These are phyloP conservation scores for Cryptosporidium meleagridis DNA, from an alignment of 169 alveolate species.

Conservation along the genomic window DNA sequence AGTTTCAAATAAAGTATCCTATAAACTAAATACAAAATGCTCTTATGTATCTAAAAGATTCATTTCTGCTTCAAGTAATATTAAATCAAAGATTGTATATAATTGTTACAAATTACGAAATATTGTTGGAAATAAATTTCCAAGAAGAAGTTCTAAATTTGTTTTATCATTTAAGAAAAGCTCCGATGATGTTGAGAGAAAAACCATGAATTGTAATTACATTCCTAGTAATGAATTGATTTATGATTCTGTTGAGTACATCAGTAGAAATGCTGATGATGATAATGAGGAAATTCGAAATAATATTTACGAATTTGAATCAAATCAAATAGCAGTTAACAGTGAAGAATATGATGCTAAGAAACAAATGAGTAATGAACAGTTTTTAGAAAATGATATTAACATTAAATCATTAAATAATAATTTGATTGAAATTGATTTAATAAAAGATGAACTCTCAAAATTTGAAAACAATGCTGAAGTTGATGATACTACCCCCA, in stretches of 20 bases:
- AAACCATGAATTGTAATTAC: conserved; percentile 29
- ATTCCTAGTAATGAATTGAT: background rate
- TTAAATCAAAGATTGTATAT: conserved; percentile 29
- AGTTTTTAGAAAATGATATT: background rate
- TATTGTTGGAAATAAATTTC: conserved; percentile 39
- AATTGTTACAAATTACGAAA: conserved; percentile 42
- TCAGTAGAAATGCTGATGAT: conserved; percentile 35
- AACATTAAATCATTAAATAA: background rate
- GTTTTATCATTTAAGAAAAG: conserved; percentile 41
- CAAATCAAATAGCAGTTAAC: background rate
- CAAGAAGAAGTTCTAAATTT: conserved; percentile 47
- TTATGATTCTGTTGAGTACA: conserved; percentile 48
- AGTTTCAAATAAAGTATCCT: background rate
- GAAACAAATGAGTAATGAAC: background rate
- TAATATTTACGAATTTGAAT: background rate
- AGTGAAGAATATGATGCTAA: background rate
- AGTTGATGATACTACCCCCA: conserved; percentile 24
- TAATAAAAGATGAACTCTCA: background rate
- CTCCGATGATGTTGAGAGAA: conserved; percentile 2
- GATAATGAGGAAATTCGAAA: background rate
- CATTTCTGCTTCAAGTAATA: background rate
- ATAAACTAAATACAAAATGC: background rate
- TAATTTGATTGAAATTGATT: background rate
- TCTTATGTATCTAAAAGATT: conserved; percentile 35
- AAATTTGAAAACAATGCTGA: background rate